Evolutionary conservation across 768 basidiomycete genomes (phyloP).

Genomic region (Phlegmacium glaucopus): DNA sequence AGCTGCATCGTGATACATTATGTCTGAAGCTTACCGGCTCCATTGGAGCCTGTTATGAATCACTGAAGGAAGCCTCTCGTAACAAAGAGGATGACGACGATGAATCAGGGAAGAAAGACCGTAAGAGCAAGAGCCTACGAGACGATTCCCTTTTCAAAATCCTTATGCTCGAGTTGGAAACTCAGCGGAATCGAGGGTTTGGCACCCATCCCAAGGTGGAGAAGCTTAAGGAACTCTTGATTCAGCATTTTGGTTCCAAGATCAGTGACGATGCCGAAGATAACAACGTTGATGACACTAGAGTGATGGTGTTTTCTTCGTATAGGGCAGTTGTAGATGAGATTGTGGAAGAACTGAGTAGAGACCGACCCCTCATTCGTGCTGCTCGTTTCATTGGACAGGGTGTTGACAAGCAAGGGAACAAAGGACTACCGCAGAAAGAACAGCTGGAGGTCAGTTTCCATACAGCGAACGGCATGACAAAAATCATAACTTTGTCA

Average conservation of each 20-base stretch:
- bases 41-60: constrained; percentile 70
- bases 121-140: constrained; percentile 43
- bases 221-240: constrained; percentile 63
- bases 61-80: constrained; percentile 45
- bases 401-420: constrained; percentile 78
- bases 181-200: constrained; percentile 52
- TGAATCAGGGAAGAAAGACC: constrained; percentile 32
- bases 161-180: constrained; percentile 65
- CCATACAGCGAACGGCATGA: neutral
- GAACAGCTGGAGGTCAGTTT: constrained; percentile 79
- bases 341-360: constrained; percentile 76
- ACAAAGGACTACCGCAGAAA: constrained; percentile 86
- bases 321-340: constrained; percentile 90
- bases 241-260: constrained; percentile 73
- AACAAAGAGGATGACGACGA: constrained; percentile 34
- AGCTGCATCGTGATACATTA: neutral
- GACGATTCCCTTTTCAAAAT: constrained; percentile 60
- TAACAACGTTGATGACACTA: constrained; percentile 49
- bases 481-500: constrained; percentile 8
- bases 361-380: constrained; percentile 73
- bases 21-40: constrained; percentile 74
- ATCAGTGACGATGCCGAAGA: constrained; percentile 35
- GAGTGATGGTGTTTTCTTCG: constrained; percentile 94
- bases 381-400: constrained; percentile 91
- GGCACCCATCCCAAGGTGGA: constrained; percentile 91